These are phyloP conservation scores for Trichoderma arundinaceum DNA, from an alignment of 2,329 filamentous ascomycete genomes.

Conservation along the genomic window DNA sequence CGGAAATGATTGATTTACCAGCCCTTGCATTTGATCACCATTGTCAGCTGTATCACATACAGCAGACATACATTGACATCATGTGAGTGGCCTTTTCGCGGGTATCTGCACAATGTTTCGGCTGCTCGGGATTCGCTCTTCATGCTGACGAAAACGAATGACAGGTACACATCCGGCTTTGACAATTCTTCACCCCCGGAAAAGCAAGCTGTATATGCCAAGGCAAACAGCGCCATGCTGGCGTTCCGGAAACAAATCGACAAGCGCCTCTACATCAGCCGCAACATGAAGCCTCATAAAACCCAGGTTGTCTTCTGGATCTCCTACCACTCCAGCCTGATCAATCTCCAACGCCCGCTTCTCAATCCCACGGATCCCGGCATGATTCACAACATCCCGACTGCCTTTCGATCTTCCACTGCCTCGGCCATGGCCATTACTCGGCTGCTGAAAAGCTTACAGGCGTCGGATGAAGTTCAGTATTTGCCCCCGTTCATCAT, in stretches of 20 bases:
- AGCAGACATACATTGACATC: slow-evolving; percentile 18
- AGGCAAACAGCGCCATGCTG: slow-evolving; percentile 22
- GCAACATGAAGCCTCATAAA: slow-evolving; percentile 11
- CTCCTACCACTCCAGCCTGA: slow-evolving; percentile 23
- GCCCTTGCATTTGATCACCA: slow-evolving; percentile 28
- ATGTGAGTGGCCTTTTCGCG: neutral
- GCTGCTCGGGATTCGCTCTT: neutral
- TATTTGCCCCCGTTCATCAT: slow-evolving; percentile 10
- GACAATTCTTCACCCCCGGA: neutral
- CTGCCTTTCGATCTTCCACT: slow-evolving; percentile 7
- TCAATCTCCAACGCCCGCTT: slow-evolving; percentile 19
- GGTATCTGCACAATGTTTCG: neutral
- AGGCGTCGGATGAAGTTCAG: slow-evolving; percentile 10
- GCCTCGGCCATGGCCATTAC: slow-evolving; percentile 6
- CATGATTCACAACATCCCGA: slow-evolving; percentile 12
- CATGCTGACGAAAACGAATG: neutral
- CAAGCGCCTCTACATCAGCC: slow-evolving; percentile 26
- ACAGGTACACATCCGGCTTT: slow-evolving; percentile 13
- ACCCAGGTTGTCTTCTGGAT: slow-evolving; percentile 29
- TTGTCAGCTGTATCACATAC: slow-evolving; percentile 7
- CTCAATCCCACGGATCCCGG: slow-evolving; percentile 7
- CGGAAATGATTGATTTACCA: slow-evolving; percentile 1
- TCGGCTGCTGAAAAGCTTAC: slow-evolving; percentile 11
- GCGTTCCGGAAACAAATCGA: slow-evolving; percentile 22
- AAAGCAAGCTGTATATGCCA: slow-evolving; percentile 19